Percentiles rank a stretch among this genome's conserved stretches.
These are phyloP conservation scores for Tuber melanosporum DNA, from an alignment of 495 filamentous ascomycete genomes.

Conservation along the genomic window DNA sequence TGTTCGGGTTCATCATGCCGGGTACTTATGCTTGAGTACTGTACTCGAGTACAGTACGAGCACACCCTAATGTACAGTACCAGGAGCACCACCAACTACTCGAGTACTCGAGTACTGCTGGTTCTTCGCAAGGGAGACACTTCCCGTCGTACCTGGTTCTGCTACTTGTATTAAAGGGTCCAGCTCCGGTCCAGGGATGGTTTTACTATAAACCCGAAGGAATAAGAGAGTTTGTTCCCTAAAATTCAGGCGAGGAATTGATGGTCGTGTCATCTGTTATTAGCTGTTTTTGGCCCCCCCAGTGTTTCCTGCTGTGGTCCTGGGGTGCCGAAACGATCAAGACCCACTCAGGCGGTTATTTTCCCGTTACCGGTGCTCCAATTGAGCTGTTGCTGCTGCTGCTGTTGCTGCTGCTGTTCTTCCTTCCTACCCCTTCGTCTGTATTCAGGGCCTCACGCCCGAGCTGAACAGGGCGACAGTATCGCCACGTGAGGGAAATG, in stretches of 20 bases:
- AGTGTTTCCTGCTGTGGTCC: not conserved
- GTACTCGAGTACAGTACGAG: not conserved
- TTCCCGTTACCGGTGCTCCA: not conserved
- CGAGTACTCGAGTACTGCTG: not conserved
- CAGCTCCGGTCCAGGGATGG: not conserved
- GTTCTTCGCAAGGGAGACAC: not conserved
- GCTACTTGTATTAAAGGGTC: not conserved
- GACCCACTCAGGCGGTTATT: not conserved
- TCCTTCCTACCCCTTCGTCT: not conserved
- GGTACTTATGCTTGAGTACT: no score
- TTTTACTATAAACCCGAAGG: not conserved
- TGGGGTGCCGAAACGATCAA: not conserved
- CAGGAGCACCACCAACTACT: conserved; percentile 9
- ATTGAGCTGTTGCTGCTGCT: not conserved
- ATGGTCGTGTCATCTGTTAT: not conserved
- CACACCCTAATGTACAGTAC: not conserved
- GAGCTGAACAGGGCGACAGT: not conserved
- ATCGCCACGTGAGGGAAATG: not conserved
- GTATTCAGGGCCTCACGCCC: not conserved
- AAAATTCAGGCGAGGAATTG: not conserved
- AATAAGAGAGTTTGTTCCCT: not conserved
- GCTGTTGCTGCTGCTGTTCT: no score
- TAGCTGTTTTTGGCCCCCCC: not conserved
- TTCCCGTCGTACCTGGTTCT: not conserved
- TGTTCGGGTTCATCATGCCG: no score